A percentile compares a stretch with the other conserved stretches of the same genome.
phyloP scores from a whole-genome alignment of 2,329 filamentous ascomycete genomes.

The Talaromyces sp. region DNA sequence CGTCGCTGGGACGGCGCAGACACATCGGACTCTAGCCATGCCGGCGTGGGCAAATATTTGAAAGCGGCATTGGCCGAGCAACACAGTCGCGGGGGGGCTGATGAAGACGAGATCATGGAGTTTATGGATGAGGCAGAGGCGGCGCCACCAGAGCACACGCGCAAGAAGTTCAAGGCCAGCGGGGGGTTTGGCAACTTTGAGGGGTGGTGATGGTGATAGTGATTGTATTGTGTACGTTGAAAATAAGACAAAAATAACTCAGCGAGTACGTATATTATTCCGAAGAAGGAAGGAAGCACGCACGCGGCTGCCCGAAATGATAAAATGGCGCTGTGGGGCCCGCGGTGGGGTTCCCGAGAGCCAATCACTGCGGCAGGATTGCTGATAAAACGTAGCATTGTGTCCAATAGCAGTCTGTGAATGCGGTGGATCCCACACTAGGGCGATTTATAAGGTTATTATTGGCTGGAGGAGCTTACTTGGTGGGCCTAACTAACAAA shows the following conservation, averaged over 20 bases:
- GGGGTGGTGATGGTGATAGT: constrained; percentile 59
- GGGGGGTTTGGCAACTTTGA: constrained; percentile 84
- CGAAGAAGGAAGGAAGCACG: background rate
- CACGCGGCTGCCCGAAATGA: background rate
- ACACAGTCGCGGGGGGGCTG: constrained; percentile 20
- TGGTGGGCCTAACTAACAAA: background rate
- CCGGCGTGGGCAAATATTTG: constrained; percentile 69
- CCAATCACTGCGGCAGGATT: background rate
- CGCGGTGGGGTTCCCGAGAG: background rate
- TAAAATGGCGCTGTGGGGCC: background rate
- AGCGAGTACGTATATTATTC: too few species aligned
- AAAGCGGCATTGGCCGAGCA: constrained; percentile 51
- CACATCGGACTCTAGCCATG: background rate
- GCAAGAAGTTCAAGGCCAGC: constrained; percentile 70
- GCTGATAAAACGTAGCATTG: background rate
- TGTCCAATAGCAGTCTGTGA: background rate
- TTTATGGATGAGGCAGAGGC: constrained; percentile 57
- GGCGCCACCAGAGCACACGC: constrained; percentile 54
- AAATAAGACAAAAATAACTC: too few species aligned
- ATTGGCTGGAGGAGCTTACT: background rate
- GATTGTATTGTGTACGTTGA: too few species aligned
- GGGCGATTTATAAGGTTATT: background rate
- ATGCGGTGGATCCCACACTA: background rate
- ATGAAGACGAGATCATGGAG: constrained; percentile 58
- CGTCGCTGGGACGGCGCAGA: constrained; percentile 57